Evolutionary conservation across 2,329 filamentous ascomycete species (phyloP), one percentile per base, ranked within the genome.

Genomic region (Monascus ruber): DNA sequence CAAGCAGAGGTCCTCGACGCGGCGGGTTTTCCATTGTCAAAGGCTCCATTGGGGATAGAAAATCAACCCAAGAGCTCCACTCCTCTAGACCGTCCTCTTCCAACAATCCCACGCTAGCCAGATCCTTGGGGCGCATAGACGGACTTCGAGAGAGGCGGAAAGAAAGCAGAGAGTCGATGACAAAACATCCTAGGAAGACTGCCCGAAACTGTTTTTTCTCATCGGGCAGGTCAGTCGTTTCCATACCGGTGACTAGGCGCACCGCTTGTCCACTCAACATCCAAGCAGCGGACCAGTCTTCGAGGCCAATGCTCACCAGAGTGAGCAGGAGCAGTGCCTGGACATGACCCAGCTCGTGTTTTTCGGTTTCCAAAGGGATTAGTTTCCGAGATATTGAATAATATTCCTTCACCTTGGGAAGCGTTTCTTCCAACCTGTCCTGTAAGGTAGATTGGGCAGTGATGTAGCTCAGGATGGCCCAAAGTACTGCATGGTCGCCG

Each of bases 31-130:
- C 55, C 4, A 45, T 47, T 26, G 53, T 48, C n/a, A 46, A 36
- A 38, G 47, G 48, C n/a, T 51, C 56, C 25, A 36, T 58, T 28
- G 46, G 59, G 48, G 50, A 61, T 47, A 63, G 41, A 8, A 62
- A 56, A 33, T 77, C 73, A 4, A 67, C 65, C 82, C 82, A 86
- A 0, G 78, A 76, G 44, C 82, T 78, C 81, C 81, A 85, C 59
- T 85, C 81, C 50, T 85, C 82, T 10, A 81, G 60, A 1, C 79
- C 79, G 47, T 83, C 77, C 54, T 83, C 79, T 31, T 76, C 68
- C 5, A 83, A 59, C 4, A 65, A 57, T 6, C 71, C 70, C n/a
- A 70, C 55, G 25, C 60, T 53, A 24, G 64, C 56, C 28, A 75
- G 55, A 41, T 76, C 70, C 7, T 66, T 64, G 24, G 58, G 45